phyloP scores from a whole-genome alignment of 192 early-diverging fungal genomes.

The Oehlia diaphana region DNA sequence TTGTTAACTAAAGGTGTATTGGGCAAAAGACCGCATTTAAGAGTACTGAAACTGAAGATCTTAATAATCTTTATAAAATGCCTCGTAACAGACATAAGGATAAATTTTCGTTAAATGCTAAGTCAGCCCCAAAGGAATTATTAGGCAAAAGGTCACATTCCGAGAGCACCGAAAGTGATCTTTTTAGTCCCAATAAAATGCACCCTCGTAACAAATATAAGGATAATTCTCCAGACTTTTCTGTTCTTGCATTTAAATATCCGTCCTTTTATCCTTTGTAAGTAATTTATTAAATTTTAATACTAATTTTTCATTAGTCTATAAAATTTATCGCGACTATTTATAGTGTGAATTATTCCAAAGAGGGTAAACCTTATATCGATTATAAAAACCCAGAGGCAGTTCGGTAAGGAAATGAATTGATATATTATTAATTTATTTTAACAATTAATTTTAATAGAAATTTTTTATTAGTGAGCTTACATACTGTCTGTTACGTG shows the following conservation, averaged over 20 bases:
- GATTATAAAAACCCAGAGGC: conserved; percentile 69
- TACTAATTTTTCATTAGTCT: neutral
- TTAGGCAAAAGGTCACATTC: neutral
- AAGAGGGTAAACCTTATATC: conserved; percentile 38
- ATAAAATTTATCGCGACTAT: neutral
- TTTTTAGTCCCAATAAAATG: conserved; percentile 38
- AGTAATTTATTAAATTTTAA: neutral
- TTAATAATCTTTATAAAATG: conserved; percentile 39
- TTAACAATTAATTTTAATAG: neutral
- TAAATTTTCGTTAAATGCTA: conserved; percentile 40
- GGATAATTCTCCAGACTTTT: conserved; percentile 58
- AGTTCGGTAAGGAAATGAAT: conserved; percentile 40
- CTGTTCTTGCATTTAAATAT: conserved; percentile 46
- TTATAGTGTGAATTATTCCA: conserved; percentile 23
- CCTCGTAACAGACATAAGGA: conserved; percentile 55
- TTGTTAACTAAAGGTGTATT: neutral
- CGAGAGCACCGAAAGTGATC: neutral
- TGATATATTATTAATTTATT: conserved; percentile 3
- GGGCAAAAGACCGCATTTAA: neutral
- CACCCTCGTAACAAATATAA: conserved; percentile 61
- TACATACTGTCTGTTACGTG: conserved; percentile 57
- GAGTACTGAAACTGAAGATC: neutral
- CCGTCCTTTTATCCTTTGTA: conserved; percentile 52
- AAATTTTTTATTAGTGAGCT: conserved; percentile 51
- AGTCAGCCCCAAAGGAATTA: neutral